Evolutionary conservation across 345 rosid genomes (phyloP), one percentile per base, ranked within the genome.

Genomic region (Streptanthus diversifolius): DNA sequence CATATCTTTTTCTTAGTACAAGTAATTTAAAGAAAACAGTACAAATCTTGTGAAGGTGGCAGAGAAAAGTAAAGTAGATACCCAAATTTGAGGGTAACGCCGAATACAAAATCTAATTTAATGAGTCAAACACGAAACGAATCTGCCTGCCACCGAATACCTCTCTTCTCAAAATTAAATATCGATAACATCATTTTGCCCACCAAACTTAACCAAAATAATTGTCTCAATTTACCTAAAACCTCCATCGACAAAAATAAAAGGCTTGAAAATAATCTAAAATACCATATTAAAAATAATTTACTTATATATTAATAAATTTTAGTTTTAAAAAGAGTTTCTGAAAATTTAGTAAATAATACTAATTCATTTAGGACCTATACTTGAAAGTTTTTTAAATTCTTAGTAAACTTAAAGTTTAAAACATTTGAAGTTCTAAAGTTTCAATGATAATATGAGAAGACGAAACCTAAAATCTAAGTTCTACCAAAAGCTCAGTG

Each of bases 151-250:
- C 58, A 73, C 58, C 65, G 24, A 37, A 57, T 45, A 54, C 29
- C 59, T 36, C 30, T 14, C 74, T 25, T 25, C 30, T 14, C 55
- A 21, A 9, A 39, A 68, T 68, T 35, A 47, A 37, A 43, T 54
- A 53, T 32, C 64, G 19, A 36, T 10, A 45, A 29, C 69, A 30
- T 66, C 70, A 12, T 49, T 45, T 64, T 56, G 14, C 58, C 44
- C 67, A 74, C 78, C 72, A 74, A 74, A 74, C 72, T 66, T 61
- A 47, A 74, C 77, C 77, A 57, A 74, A 66, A 13, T 70, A 15
- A 30, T 54, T 40, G 40, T 68, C 72, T 36, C 59, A 66, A 19
- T 51, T 33, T 54, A 51, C 60, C 60, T 51, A 51, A 66, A 44
- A 2, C 4, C 18, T 45, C 27, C 29, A 17, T 63, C 30, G 30